Base-by-base conservation (phyloP, 1,284 basidiomycete genomes). In the Austropuccinia psidii region DNA sequence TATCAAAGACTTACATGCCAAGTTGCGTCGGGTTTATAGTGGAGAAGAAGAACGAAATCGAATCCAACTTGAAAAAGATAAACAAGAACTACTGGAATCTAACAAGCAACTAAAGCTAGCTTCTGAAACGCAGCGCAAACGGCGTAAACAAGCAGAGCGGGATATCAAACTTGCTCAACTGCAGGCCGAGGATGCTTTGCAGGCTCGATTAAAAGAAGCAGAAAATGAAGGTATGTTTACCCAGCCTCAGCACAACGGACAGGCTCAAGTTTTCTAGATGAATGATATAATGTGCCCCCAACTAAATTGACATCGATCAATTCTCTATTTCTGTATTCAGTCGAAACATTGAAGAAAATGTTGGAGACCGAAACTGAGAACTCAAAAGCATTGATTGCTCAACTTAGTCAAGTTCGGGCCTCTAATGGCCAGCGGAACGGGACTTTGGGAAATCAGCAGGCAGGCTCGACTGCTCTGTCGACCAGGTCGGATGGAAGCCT, bases 1-100 rank as follows among this genome's bases (percentile, higher is more conserved):
- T 1, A 49, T 73, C 33, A 64, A 24, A 19, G 69, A 62, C 9
- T 37, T 73, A 8, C 60, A 73, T 50, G 57, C 35, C 45, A 73
- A 73, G 35, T 37, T 73, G 24, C 54, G 57, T 29, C 37, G 50
- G 1, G 39, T 73, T 1, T 62, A 60, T 8, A 73, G 49, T 64
- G 69, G 69, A 37, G 69, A 73, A 33, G 69, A 64, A 45, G 69
- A 73, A 24, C 45, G 50, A 43, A 61, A 52, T 29, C 45, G 69
- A 31, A n/a, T 37, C 19, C 41, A 43, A 54, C 21, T 73, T 27
- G 69, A 73, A 35, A 35, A 62, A 35, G 60, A 64, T 13, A 73
- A 73, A 19, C 57, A 64, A 41, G 49, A 37, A 6, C 50, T 73
- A 6, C 19, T 64, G 11, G 24, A 39, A 19, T 4, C 27, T 1